Evolutionary conservation across 176 grass and related monocot genomes (phyloP), one percentile per base, ranked within the genome.

Genomic region (Microstegium vimineum): DNA sequence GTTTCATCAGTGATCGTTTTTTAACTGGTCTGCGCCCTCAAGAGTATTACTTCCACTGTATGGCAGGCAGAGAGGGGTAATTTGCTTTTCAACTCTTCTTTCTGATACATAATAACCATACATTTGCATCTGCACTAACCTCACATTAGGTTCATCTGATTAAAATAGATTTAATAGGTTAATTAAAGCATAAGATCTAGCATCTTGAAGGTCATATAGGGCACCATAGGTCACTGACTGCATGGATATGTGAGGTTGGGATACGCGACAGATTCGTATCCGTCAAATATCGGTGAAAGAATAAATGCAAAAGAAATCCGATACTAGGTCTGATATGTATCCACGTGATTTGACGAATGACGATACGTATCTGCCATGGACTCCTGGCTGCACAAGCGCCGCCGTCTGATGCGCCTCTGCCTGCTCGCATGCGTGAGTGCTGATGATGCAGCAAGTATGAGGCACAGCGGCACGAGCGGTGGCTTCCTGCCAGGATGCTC

Each of bases 31-130:
- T 98, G 49, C 95, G 89, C 16, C 95, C 95, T 85, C 95, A 98
- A 79, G 95, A 98, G 79, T 98, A 98, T 81, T 98, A 94, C 81
- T 98, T 94, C 40, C 95, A 98, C 82, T 98, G 95, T 88, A 98
- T 98, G 95, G 95, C 95, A 31, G 95, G 95, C 52, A 94, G 95
- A 80, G 93, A 98, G 34, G 95, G 95, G 95, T 94, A 91, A 83
- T 17, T 57, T 69, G 61, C 81, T 71, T 73, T 59, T 87, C 34
- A 64, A 2, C 40, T 56, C 16, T 47, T 57, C 51, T 56, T 56
- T 86, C 75, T 87, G 43, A 60, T 28, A 54, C 64, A 14, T 56
- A 60, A 79, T 62, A 61, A 59, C 4, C 33, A 76, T 64, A 27
- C 27, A 23, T 75, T 40, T 76, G 46, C 68, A 26, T 60, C 10